A percentile compares a stretch with the other conserved stretches of the same genome.
Evolutionary conservation across 768 basidiomycete genomes (phyloP).

Genomic region (Pleurotus citrinopileatus): DNA sequence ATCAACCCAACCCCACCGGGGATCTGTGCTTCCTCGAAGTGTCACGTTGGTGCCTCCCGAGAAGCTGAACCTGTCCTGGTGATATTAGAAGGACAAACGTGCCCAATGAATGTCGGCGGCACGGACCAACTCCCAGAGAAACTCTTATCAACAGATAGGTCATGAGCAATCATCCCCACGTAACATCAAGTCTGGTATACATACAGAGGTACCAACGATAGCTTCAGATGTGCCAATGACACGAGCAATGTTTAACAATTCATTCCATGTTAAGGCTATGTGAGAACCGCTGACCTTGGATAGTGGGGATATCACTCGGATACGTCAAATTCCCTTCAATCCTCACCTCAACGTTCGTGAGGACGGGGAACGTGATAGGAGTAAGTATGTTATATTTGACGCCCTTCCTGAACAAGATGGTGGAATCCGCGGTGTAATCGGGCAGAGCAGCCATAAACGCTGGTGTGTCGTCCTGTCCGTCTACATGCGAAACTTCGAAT

Average conservation of each 20-base stretch:
- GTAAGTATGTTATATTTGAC: slow-evolving; percentile 61
- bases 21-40: slow-evolving; percentile 50
- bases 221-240: slow-evolving; percentile 21
- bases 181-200: slow-evolving; percentile 11
- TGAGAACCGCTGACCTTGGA: slow-evolving; percentile 38
- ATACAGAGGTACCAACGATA: slow-evolving; percentile 43
- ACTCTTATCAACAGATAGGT: slow-evolving; percentile 22
- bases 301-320: slow-evolving; percentile 45
- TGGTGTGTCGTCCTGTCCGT: slow-evolving; percentile 50
- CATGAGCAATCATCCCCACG: neutral
- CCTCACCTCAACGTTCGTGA: slow-evolving; percentile 55
- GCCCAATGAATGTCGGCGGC: neutral
- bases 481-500: slow-evolving; percentile 46
- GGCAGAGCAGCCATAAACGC: slow-evolving; percentile 42
- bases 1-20: slow-evolving; percentile 65
- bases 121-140: slow-evolving; percentile 45
- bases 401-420: slow-evolving; percentile 56
- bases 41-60: slow-evolving; percentile 57
- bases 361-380: slow-evolving; percentile 50
- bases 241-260: neutral
- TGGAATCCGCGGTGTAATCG: slow-evolving; percentile 37
- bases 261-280: neutral
- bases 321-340: slow-evolving; percentile 60
- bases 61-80: slow-evolving; percentile 46
- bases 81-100: neutral